These are phyloP conservation scores for Dichomitus squalens DNA, from an alignment of 1,284 basidiomycete species.

Conservation along the genomic window DNA sequence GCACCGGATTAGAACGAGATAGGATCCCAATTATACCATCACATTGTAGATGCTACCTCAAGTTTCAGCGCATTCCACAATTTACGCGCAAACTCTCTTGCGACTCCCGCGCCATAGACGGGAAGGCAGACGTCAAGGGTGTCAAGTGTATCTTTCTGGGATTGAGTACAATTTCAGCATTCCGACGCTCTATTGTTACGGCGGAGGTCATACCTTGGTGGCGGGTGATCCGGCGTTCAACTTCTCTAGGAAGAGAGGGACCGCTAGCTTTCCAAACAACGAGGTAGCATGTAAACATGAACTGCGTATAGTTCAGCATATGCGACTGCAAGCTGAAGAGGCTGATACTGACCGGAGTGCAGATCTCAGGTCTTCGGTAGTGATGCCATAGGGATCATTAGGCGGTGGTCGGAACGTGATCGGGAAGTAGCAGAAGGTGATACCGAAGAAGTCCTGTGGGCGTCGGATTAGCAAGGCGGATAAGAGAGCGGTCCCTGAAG, in stretches of 20 bases:
- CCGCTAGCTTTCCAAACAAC: constrained; percentile 81
- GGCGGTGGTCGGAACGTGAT: constrained; percentile 96
- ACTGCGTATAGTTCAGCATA: constrained; percentile 22
- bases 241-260: constrained; percentile 93
- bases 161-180: background rate
- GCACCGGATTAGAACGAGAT: background rate
- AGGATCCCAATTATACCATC: background rate
- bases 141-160: constrained; percentile 80
- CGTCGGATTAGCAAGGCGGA: background rate
- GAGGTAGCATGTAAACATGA: constrained; percentile 80
- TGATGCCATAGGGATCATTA: constrained; percentile 94
- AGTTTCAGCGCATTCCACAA: constrained; percentile 89
- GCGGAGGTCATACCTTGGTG: constrained; percentile 67
- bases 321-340: background rate
- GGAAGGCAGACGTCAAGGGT: constrained; percentile 79
- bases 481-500: background rate
- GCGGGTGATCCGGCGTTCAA: constrained; percentile 80
- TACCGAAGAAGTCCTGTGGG: constrained; percentile 87
- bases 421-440: constrained; percentile 98
- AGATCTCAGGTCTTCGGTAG: constrained; percentile 82
- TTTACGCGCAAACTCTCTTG: constrained; percentile 66
- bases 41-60: constrained; percentile 55
- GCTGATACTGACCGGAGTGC: constrained; percentile 59
- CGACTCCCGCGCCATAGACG: constrained; percentile 72
- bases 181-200: background rate